A percentile compares a stretch with the other conserved stretches of the same genome.
Conservation (phyloP, 169 alveolate genomes). For the Blepharisma undulans region DNA sequence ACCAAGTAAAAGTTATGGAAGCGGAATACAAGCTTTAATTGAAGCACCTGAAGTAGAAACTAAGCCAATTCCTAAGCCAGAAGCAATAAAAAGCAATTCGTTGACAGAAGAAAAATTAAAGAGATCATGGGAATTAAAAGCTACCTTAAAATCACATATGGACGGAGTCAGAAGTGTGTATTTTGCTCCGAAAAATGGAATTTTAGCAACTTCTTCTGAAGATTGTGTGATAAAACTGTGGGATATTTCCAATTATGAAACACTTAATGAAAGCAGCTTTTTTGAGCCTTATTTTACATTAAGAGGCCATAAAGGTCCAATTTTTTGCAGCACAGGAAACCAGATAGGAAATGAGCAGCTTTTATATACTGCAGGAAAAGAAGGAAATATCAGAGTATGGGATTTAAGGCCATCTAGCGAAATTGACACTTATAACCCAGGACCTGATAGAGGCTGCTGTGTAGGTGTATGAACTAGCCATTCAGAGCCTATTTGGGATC, state of each 20-base stretch:
- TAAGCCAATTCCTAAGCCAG: not conserved
- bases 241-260: constrained; percentile 34
- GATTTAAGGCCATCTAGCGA: constrained; percentile 26
- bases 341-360: constrained; percentile 8
- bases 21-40: not conserved
- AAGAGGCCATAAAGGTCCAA: constrained; percentile 58
- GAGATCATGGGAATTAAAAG: constrained; percentile 3
- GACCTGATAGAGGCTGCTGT: constrained; percentile 2
- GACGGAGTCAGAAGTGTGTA: constrained; percentile 47
- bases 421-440: not conserved
- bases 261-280: constrained; percentile 18
- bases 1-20: constrained; percentile 25
- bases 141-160: constrained; percentile 45
- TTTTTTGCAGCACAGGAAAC: constrained; percentile 44
- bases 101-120: not conserved
- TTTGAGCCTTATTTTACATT: constrained; percentile 46
- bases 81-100: not conserved
- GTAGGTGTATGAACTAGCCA: constrained; percentile 54
- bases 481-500: constrained; percentile 70
- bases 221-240: constrained; percentile 51
- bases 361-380: constrained; percentile 61
- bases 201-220: constrained; percentile 48
- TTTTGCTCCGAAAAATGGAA: constrained; percentile 12
- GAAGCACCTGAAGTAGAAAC: not conserved
- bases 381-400: constrained; percentile 63